These are phyloP conservation scores for Sideroxylon spinosum DNA, from an alignment of 179 eudicot species.

Conservation along the genomic window DNA sequence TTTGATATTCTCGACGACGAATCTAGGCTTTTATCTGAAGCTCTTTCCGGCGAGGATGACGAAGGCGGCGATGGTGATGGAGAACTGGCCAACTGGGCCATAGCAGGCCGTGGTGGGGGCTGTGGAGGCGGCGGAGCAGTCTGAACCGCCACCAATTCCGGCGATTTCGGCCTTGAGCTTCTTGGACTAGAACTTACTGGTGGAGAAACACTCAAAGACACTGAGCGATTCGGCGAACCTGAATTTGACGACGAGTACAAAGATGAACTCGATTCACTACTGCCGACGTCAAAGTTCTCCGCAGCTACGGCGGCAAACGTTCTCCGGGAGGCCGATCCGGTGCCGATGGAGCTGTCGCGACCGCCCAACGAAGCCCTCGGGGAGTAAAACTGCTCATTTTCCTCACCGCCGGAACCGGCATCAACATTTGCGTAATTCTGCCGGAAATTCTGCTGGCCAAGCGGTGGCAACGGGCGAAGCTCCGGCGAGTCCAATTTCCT, in stretches of 20 bases:
- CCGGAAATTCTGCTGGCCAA: slow-evolving; percentile 22
- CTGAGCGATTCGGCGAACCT: slow-evolving; percentile 56
- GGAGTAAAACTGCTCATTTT: slow-evolving; percentile 67
- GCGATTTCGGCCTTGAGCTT: slow-evolving; percentile 59
- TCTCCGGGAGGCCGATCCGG: slow-evolving; percentile 52
- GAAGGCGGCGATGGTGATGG: slow-evolving; percentile 53
- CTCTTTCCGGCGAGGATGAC: slow-evolving; percentile 48
- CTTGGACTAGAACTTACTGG: slow-evolving; percentile 58
- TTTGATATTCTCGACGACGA: slow-evolving; percentile 46
- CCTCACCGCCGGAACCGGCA: slow-evolving; percentile 25
- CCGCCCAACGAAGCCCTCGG: slow-evolving; percentile 57
- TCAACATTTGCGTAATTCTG: slow-evolving; percentile 13
- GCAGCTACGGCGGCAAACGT: slow-evolving; percentile 42
- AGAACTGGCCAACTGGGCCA: slow-evolving; percentile 18
- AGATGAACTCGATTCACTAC: slow-evolving; percentile 29
- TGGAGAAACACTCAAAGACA: slow-evolving; percentile 65
- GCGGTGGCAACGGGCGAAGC: slow-evolving; percentile 69
- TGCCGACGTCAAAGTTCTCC: slow-evolving; percentile 21
- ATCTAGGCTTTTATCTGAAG: slow-evolving; percentile 32
- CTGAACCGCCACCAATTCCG: slow-evolving; percentile 45
- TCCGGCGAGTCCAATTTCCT: slow-evolving; percentile 72
- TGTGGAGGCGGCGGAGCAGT: slow-evolving; percentile 28
- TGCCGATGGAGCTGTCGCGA: slow-evolving; percentile 42
- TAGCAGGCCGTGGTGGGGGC: slow-evolving; percentile 15
- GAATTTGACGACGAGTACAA: slow-evolving; percentile 48